Evolutionary conservation across 495 filamentous ascomycete species (phyloP).

Genomic region (Bacidia gigantensis): DNA sequence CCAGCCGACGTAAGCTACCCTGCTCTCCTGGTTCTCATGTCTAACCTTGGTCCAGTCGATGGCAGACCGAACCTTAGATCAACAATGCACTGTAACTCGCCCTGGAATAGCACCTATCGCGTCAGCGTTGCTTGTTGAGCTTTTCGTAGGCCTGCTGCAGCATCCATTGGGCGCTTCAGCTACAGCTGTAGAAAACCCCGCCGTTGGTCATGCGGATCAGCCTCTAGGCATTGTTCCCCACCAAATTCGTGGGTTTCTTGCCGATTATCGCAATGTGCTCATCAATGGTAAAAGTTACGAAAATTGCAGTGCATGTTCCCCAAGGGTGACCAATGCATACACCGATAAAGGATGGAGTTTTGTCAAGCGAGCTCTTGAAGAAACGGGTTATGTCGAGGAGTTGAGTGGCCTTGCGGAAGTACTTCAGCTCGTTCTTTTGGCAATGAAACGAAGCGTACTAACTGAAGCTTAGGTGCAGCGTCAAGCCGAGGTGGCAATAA

Average conservation of each 20-base stretch:
- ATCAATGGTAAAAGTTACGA: constrained; percentile 74
- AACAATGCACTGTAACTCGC: constrained; percentile 94
- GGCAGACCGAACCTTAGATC: constrained; percentile 86
- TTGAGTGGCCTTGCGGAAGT: constrained; percentile 86
- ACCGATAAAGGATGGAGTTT: constrained; percentile 69
- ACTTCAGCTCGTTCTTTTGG: constrained; percentile 1
- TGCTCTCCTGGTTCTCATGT: not conserved
- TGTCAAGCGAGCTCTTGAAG: constrained; percentile 70
- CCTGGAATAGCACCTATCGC: constrained; percentile 87
- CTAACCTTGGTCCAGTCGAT: constrained; percentile 56
- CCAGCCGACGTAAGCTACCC: constrained; percentile 68
- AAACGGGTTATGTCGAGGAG: constrained; percentile 78
- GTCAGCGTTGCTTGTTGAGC: constrained; percentile 81
- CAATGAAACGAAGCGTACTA: not conserved
- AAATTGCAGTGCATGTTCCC: constrained; percentile 85
- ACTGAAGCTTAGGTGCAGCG: constrained; percentile 47
- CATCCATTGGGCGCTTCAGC: constrained; percentile 59
- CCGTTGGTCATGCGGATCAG: constrained; percentile 49
- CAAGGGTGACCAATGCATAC: constrained; percentile 59
- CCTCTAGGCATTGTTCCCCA: constrained; percentile 84
- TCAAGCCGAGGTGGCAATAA: constrained; percentile 54
- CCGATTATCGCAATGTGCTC: constrained; percentile 67
- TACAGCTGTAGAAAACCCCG: constrained; percentile 28
- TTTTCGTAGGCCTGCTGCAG: constrained; percentile 76
- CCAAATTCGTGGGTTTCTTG: constrained; percentile 84